Base-by-base conservation (phyloP, 495 filamentous ascomycete genomes). In the Aspergillus baeticus region DNA sequence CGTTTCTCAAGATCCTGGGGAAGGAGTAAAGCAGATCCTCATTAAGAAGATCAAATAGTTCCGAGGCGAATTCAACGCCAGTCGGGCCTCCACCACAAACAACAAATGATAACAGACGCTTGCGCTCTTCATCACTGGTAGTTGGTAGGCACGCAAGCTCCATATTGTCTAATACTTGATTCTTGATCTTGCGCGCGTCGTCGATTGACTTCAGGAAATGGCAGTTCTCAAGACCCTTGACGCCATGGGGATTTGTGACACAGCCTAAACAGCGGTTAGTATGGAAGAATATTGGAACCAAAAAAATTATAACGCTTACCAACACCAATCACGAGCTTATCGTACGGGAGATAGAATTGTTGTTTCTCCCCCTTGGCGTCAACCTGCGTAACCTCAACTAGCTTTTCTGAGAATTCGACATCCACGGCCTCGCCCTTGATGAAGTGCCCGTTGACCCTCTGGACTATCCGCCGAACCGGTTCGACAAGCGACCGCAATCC, bases 51-150 rank as follows among this genome's bases (percentile, higher is more conserved):
- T 99, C 95, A 63, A 85, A 98, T 0, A 99, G 78, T 67, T 99
- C 95, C 2, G 95, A 94, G 2, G 95, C 95, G 65, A 99, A 99
- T 62, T 97, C 92, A 22, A 98, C 94, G 58, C 94, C 94, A 5
- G 95, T 99, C 34, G 95, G 95, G 2, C 95, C 95, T 59, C 95
- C 95, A 61, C 95, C 95, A 72, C 88, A 89, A 46, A 99, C 74
- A 42, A 98, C 95, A 64, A 99, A 99, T 0, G 93, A 97, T 8
- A 99, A 74, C 21, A 99, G 75, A 20, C 93, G 84, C 66, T 79
- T 84, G 47, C 95, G 84, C 71, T 99, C 92, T 29, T 92, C 89
- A 61, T 99, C 95, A 2, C 81, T 76, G 4, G 92, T 97, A 0
- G 92, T 96, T 1, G 95, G 95, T 18, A 98, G 77, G 68, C 91